Conservation (phyloP, 2,329 filamentous ascomycete species). For the Leptosphaerulina australis region DNA sequence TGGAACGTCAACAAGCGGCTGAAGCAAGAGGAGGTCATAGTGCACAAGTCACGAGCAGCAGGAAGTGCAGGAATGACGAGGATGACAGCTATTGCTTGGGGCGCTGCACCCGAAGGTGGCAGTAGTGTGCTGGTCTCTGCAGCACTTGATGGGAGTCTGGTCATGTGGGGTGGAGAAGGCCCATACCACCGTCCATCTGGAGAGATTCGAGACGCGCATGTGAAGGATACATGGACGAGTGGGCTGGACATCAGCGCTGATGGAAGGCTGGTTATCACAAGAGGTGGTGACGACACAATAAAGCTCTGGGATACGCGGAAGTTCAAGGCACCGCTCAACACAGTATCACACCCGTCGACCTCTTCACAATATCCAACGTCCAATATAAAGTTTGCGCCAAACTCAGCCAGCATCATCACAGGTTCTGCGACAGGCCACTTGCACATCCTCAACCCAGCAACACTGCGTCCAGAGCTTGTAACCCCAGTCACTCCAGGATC, state of each 20-base stretch:
- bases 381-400: constrained; percentile 89
- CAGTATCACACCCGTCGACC: constrained; percentile 77
- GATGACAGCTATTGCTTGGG: constrained; percentile 94
- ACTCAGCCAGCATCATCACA: constrained; percentile 82
- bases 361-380: constrained; percentile 82
- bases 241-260: constrained; percentile 90
- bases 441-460: constrained; percentile 92
- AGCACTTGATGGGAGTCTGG: constrained; percentile 85
- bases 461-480: constrained; percentile 80
- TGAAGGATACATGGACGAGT: constrained; percentile 83
- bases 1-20: constrained; percentile 96
- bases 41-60: constrained; percentile 90
- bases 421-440: constrained; percentile 85
- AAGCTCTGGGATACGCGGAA: constrained; percentile 98
- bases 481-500: constrained; percentile 88
- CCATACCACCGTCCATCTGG: constrained; percentile 81
- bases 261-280: constrained; percentile 85
- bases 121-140: constrained; percentile 79
- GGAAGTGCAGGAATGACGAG: constrained; percentile 88
- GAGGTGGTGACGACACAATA: constrained; percentile 89
- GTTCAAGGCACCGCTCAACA: constrained; percentile 87
- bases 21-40: constrained; percentile 89
- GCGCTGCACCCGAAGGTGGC: constrained; percentile 74
- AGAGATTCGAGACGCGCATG: constrained; percentile 85
- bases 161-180: constrained; percentile 90